Base-by-base conservation (phyloP, 176 grass and related monocot genomes). In the Neostapfia colusana region DNA sequence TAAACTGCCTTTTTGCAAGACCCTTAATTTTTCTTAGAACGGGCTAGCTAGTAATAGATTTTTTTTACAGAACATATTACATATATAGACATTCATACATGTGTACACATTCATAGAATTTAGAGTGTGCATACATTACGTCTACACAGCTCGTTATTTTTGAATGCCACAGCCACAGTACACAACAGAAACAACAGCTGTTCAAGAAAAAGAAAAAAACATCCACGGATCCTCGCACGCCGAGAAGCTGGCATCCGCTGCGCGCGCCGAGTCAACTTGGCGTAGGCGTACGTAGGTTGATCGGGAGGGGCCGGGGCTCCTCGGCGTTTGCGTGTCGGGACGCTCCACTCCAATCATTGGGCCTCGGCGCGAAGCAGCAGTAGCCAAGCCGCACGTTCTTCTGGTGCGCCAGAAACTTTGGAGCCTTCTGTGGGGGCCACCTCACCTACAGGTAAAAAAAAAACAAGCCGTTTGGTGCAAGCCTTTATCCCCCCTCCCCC, bases 321-420 rank as follows among this genome's bases (percentile, higher is more conserved):
- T 14, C 38, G 72, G 14, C 27, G 51, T 15, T 45, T 61, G 72
- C 50, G 63, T 69, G 81, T 5, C 15, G 14, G 14, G 13, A 14
- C 39, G 28, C n/a, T n/a, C n/a, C n/a, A n/a, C 63, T 3, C 41
- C 73, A 83, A 83, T 83, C 4, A 83, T 76, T 83, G 72, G 51
- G n/a, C 38, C 23, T 73, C 31, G 45, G n/a, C 4, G 28, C n/a
- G 5, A 26, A 34, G 68, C 53, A 24, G 4, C 53, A 24, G 18
- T 12, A 7, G 50, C 34, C 71, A 4, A 24, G 0, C 18, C 35
- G 18, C 71, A 73, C 7, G 35, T 23, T 58, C 35, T 16, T 41
- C 13, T 24, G 20, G n/a, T 49, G 42, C 41, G 27, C 27, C 74
- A n/a, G 18, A 76, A 63, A 61, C 39, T 28, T 44, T 75, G 72